These are phyloP conservation scores for Sclerotinia sclerotiorum DNA, from an alignment of 2,329 filamentous ascomycete genomes.

Conservation along the genomic window DNA sequence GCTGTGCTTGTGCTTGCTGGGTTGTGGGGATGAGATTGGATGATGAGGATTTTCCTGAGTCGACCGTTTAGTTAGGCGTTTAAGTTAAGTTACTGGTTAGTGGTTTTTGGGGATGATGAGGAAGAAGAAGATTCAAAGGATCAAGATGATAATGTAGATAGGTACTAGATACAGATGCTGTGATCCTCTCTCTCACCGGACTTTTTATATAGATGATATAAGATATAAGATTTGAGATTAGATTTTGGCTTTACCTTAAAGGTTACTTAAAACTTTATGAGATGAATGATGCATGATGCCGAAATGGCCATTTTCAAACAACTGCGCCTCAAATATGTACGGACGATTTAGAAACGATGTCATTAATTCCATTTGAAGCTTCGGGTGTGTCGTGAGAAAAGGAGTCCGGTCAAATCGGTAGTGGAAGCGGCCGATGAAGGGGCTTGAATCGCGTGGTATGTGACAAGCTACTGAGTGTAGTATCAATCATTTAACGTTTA, in stretches of 20 bases:
- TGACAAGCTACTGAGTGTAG: background rate
- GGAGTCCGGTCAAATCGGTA: background rate
- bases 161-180: background rate
- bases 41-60: background rate
- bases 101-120: background rate
- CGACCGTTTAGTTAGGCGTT: background rate
- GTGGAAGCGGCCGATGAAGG: background rate
- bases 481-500: background rate
- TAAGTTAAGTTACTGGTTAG: background rate
- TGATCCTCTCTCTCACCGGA: background rate
- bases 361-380: constrained; percentile 5
- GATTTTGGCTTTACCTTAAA: background rate
- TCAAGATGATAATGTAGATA: background rate
- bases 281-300: constrained; percentile 1
- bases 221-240: background rate
- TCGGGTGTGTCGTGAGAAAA: background rate
- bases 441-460: constrained; percentile 8
- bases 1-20: background rate
- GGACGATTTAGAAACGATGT: background rate
- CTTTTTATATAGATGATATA: background rate
- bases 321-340: background rate
- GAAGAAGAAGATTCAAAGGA: background rate
- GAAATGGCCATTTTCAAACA: background rate
- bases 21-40: constrained; percentile 5
- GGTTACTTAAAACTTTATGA: background rate